Percentiles rank a stretch among this genome's conserved stretches.
Conservation (phyloP, 345 rosid genomes). For the Kernera saxatilis region DNA sequence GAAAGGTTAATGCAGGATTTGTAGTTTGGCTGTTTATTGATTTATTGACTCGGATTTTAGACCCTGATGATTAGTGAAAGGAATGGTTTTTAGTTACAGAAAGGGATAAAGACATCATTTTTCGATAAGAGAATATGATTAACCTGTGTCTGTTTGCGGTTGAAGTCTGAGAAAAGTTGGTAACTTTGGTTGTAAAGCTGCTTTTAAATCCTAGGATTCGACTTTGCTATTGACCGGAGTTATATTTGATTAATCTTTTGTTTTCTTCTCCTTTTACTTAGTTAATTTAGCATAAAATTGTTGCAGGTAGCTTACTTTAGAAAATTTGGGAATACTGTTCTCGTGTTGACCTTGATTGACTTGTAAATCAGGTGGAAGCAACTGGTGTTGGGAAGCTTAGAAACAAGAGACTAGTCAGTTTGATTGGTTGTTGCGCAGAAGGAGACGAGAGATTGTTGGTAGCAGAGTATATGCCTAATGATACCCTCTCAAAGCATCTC, state of each 20-base stretch:
- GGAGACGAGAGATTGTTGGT: conserved; percentile 93
- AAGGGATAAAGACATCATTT: neutral
- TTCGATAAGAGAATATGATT: neutral
- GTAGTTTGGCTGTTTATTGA: neutral
- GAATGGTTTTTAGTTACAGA: neutral
- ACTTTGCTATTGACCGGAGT: neutral
- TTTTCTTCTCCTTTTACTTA: neutral
- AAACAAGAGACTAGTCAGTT: conserved; percentile 80
- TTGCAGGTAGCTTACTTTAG: neutral
- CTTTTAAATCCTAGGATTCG: neutral
- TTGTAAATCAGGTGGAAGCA: conserved; percentile 62
- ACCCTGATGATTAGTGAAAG: neutral
- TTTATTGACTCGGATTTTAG: neutral
- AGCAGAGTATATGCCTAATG: conserved; percentile 92
- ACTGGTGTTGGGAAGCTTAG: conserved; percentile 84
- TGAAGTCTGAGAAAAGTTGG: neutral
- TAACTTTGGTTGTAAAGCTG: neutral
- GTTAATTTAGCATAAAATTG: neutral
- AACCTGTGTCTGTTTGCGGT: neutral
- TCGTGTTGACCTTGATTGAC: conserved; percentile 19
- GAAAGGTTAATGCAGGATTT: conserved; percentile 3
- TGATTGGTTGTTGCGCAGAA: conserved; percentile 92
- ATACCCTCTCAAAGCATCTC: conserved; percentile 93
- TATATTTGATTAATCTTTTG: neutral
- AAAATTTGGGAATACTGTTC: neutral